These are phyloP conservation scores for Yamadazyma ubonensis DNA, from an alignment of 805 yeast genomes.

Conservation along the genomic window DNA sequence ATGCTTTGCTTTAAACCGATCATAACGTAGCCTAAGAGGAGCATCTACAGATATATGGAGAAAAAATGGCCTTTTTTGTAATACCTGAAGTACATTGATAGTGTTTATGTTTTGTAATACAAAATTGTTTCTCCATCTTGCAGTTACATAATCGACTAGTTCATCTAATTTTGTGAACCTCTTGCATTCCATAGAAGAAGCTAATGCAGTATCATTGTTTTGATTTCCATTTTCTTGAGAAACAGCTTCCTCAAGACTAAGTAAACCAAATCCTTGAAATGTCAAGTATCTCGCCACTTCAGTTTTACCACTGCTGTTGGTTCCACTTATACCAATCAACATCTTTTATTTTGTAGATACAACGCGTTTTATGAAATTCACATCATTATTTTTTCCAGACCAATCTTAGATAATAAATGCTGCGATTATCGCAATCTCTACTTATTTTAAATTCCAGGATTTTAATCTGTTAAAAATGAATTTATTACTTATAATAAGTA, in stretches of 20 bases:
- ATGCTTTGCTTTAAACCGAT: constrained; percentile 24
- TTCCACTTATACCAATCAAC: constrained; percentile 77
- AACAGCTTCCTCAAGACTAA: constrained; percentile 13
- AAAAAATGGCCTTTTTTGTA: constrained; percentile 77
- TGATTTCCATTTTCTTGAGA: background rate
- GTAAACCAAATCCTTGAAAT: constrained; percentile 50
- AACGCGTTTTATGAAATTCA: constrained; percentile 1
- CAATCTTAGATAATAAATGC: too few species aligned
- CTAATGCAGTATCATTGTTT: background rate
- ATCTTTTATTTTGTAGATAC: constrained; percentile 28
- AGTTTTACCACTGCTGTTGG: constrained; percentile 63
- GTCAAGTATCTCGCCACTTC: constrained; percentile 60
- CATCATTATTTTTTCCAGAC: background rate
- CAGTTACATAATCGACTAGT: constrained; percentile 61
- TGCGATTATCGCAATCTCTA: constrained; percentile 1
- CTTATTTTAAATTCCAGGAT: background rate
- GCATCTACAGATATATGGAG: constrained; percentile 79
- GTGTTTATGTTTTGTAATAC: constrained; percentile 55
- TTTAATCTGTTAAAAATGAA: background rate
- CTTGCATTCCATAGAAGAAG: constrained; percentile 11
- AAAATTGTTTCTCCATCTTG: constrained; percentile 60
- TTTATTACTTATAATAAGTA: background rate
- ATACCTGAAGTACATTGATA: constrained; percentile 40
- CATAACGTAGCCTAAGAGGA: constrained; percentile 51
- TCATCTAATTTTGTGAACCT: constrained; percentile 41